Evolutionary conservation across 2,329 filamentous ascomycete species (phyloP).

Genomic region (Setomelanomma holmii): DNA sequence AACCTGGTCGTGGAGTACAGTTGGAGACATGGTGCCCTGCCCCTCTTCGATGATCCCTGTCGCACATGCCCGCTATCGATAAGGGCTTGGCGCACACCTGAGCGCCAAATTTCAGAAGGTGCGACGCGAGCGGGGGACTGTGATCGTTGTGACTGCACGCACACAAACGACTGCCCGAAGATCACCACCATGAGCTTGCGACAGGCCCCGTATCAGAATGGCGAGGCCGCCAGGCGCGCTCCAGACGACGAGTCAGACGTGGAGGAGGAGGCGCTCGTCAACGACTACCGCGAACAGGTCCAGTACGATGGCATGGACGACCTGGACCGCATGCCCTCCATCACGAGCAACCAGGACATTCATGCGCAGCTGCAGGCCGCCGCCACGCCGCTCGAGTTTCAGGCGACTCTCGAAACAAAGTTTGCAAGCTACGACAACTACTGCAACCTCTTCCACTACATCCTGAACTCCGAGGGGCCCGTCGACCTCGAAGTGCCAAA

Average conservation of each 20-base stretch:
- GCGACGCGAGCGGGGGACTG: constrained; percentile 20
- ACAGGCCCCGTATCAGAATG: constrained; percentile 48
- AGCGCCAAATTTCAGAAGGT: constrained; percentile 21
- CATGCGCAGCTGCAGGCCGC: constrained; percentile 90
- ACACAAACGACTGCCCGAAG: too few relatives aligned
- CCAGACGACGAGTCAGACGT: constrained; percentile 85
- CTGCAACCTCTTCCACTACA: constrained; percentile 99
- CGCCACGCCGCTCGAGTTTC: constrained; percentile 94
- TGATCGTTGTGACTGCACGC: too few relatives aligned
- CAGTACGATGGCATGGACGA: constrained; percentile 89
- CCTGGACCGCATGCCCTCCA: constrained; percentile 70
- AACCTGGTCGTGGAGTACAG: not conserved
- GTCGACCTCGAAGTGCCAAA: constrained; percentile 96
- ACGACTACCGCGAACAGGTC: constrained; percentile 93
- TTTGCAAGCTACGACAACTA: constrained; percentile 99
- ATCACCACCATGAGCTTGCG: constrained; percentile 30
- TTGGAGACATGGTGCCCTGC: not conserved
- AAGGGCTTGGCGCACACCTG: constrained; percentile 25
- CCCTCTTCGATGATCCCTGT: constrained; percentile 2
- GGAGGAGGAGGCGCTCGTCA: constrained; percentile 93
- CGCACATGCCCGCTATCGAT: constrained; percentile 25
- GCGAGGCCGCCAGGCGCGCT: constrained; percentile 43
- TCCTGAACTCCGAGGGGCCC: constrained; percentile 98
- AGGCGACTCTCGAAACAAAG: constrained; percentile 93
- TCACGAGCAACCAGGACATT: constrained; percentile 83